phyloP scores from a whole-genome alignment of 75 land plant genomes.

The Cryptomeria japonica region DNA sequence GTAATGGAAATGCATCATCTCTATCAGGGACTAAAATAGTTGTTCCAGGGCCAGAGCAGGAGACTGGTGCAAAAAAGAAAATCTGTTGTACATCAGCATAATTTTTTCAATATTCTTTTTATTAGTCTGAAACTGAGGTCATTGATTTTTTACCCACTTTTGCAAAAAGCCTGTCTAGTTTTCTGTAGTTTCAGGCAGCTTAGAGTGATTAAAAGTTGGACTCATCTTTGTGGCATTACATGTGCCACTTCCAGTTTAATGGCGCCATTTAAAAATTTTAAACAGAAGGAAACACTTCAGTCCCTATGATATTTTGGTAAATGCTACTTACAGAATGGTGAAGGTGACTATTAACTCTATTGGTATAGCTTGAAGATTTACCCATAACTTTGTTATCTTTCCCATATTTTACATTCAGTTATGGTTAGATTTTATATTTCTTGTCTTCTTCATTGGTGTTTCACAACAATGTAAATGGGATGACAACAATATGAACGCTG shows the following conservation, averaged over 20 bases:
- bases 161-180: background rate
- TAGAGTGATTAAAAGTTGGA: background rate
- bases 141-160: background rate
- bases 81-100: slow-evolving; percentile 39
- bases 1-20: slow-evolving; percentile 40
- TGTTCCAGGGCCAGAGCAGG: slow-evolving; percentile 62
- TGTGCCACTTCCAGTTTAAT: background rate
- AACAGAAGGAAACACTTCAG: background rate
- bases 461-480: background rate
- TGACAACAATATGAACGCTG: background rate
- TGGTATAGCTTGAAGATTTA: background rate
- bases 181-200: background rate
- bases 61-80: slow-evolving; percentile 41
- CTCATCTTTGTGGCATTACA: background rate
- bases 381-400: background rate
- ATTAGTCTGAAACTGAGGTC: background rate
- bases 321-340: background rate
- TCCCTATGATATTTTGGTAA: background rate
- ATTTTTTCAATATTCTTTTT: background rate
- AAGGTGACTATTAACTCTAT: background rate
- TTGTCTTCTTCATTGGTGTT: background rate
- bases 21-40: slow-evolving; percentile 58
- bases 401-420: background rate
- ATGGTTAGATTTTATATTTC: background rate
- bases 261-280: background rate